Evolutionary conservation across 331 rosid genomes (phyloP), one percentile per base, ranked within the genome.

Genomic region (Saraca asoca): DNA sequence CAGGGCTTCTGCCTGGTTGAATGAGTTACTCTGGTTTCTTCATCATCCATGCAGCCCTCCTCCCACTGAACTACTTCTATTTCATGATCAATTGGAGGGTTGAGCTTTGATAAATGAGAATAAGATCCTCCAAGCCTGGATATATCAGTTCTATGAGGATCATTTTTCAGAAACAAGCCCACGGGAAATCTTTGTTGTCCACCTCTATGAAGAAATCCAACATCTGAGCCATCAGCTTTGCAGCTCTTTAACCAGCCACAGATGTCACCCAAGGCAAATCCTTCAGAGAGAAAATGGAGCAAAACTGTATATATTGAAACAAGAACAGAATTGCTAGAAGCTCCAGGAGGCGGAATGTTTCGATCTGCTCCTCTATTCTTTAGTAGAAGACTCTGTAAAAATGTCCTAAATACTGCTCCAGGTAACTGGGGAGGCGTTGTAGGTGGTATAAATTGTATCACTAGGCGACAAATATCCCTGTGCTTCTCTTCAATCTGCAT

Each of bases 171-270:
- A 73, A 93, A 85, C 71, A 93, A 71, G 54, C 78, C 83, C 29
- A 82, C 73, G 15, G 98, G 96, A 73, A 87, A 93, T 75, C 86
- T 82, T 77, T 78, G 94, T 57, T 88, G 86, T 69, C 98, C 97
- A 31, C 98, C 97, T 79, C 91, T 90, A 76, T 93, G 98, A 81
- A 93, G 95, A 83, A 93, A 93, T 72, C 97, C 98, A 82, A 81
- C 78, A 76, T 86, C 86, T 38, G 81, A 62, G 37, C 81, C 80
- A 76, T 71, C 69, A 16, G 68, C 61, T 75, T 83, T 85, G 76
- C 82, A 64, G 78, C 88, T 77, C 81, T 82, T 93, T 79, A 88
- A 84, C 98, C 95, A 86, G 78, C 83, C 80, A 59, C 91, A 87
- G 42, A 81, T 73, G 57, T 81, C 86, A 53, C 86, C 91, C 82